phyloP scores from a whole-genome alignment of 2,329 filamentous ascomycete species.

The Alternaria arbusti region DNA sequence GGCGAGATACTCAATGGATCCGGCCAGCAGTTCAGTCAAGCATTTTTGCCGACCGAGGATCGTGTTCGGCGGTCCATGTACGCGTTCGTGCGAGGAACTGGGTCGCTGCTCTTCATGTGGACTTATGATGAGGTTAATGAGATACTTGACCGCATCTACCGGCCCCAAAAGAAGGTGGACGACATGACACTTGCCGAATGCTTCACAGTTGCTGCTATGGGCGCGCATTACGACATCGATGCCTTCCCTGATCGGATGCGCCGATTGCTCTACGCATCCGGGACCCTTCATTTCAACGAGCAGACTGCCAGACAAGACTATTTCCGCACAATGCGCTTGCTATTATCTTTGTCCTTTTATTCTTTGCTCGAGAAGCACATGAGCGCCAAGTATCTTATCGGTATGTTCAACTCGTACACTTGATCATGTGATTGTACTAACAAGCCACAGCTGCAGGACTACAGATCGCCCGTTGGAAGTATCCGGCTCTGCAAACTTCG shows the following conservation, averaged over 20 bases:
- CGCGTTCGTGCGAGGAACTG: conserved; percentile 44
- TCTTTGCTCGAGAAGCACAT: conserved; percentile 48
- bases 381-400: conserved; percentile 46
- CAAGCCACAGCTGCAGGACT: conserved; percentile 40
- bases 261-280: conserved; percentile 42
- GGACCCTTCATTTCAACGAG: conserved; percentile 43
- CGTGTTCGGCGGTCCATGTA: conserved; percentile 39
- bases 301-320: conserved; percentile 38
- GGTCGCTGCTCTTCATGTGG: conserved; percentile 48
- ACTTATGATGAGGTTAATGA: conserved; percentile 39
- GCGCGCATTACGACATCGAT: conserved; percentile 46
- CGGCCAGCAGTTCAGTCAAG: conserved; percentile 32
- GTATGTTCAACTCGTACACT: conserved; percentile 24
- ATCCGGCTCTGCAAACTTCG: conserved; percentile 12
- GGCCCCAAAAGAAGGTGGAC: conserved; percentile 32
- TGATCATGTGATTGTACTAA: neutral
- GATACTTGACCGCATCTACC: conserved; percentile 45
- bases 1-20: conserved; percentile 37
- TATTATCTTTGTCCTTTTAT: conserved; percentile 46
- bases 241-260: conserved; percentile 42
- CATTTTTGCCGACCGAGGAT: conserved; percentile 39
- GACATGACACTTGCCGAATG: conserved; percentile 45
- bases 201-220: conserved; percentile 46
- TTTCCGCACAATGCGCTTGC: conserved; percentile 43
- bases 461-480: conserved; percentile 46